A percentile compares a stretch with the other conserved stretches of the same genome.
Conservation (phyloP, 2,329 filamentous ascomycete genomes). For the Knufia fluminis region DNA sequence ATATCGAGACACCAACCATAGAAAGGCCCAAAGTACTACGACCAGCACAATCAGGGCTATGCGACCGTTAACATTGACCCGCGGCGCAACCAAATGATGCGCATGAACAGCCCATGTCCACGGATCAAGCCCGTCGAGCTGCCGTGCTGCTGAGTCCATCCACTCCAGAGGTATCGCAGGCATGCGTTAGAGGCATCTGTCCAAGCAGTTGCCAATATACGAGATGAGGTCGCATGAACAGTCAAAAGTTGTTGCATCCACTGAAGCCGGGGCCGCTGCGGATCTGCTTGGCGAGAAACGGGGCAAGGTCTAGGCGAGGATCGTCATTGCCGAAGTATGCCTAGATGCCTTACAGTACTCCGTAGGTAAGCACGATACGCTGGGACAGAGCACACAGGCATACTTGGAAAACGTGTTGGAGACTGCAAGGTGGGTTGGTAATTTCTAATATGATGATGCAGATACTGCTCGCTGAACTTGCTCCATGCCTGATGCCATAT, state of each 20-base stretch:
- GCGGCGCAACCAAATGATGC: slow-evolving; percentile 38
- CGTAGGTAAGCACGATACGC: no score
- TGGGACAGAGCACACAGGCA: no score
- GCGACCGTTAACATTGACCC: slow-evolving; percentile 39
- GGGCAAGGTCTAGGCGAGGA: no score
- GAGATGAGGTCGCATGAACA: neutral
- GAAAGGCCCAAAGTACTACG: slow-evolving; percentile 41
- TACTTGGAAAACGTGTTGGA: no score
- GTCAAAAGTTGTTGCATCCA: neutral
- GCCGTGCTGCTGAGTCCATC: slow-evolving; percentile 31
- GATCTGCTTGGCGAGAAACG: neutral
- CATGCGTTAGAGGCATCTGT: slow-evolving; percentile 13
- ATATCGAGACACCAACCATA: slow-evolving; percentile 32
- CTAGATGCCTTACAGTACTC: no score
- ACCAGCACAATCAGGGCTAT: slow-evolving; percentile 41
- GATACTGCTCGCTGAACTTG: no score
- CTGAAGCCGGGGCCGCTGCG: neutral
- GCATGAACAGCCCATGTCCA: slow-evolving; percentile 37
- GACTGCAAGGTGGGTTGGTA: no score
- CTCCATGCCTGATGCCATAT: no score
- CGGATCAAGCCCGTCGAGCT: slow-evolving; percentile 32
- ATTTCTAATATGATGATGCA: no score
- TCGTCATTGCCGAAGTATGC: no score
- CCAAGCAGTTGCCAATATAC: neutral
- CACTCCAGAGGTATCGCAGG: slow-evolving; percentile 20